These are phyloP conservation scores for Solanum chacoense DNA, from an alignment of 305 asterid species.

Conservation along the genomic window DNA sequence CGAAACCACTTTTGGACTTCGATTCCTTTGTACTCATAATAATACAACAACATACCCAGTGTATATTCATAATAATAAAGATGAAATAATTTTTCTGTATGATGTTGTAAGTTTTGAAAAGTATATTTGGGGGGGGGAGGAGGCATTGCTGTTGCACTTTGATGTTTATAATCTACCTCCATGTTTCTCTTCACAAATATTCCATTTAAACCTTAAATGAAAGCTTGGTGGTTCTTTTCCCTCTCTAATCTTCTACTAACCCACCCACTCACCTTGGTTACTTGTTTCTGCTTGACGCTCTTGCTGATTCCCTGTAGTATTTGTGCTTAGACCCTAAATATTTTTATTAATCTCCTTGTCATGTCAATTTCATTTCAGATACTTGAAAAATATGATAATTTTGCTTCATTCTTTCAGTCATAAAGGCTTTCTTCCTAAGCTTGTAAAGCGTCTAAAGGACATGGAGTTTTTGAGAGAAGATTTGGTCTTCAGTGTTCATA, in stretches of 20 bases:
- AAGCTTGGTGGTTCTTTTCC: not conserved
- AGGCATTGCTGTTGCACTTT: not conserved
- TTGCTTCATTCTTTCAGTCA: conserved; percentile 40
- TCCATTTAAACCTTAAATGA: not conserved
- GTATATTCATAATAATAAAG: not conserved
- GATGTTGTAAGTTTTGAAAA: not conserved
- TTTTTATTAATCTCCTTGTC: not conserved
- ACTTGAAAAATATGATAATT: conserved; percentile 11
- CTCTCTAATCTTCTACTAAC: not conserved
- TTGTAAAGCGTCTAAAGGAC: conserved; percentile 59
- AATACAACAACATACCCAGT: not conserved
- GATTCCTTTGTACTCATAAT: not conserved
- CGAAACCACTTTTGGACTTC: not conserved
- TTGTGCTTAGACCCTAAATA: not conserved
- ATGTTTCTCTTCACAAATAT: not conserved
- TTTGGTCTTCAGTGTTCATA: conserved; percentile 69
- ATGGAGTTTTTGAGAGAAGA: conserved; percentile 80
- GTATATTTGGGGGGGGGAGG: fast-evolving
- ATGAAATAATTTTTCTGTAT: not conserved
- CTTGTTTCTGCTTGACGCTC: not conserved
- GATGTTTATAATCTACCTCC: not conserved
- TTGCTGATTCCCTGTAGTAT: not conserved
- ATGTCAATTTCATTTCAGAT: not conserved
- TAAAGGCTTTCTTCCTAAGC: conserved; percentile 70
- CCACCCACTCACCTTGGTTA: not conserved